Evolutionary conservation across 208 protist genomes (phyloP).

Genomic region (Leishmania amazonensis): DNA sequence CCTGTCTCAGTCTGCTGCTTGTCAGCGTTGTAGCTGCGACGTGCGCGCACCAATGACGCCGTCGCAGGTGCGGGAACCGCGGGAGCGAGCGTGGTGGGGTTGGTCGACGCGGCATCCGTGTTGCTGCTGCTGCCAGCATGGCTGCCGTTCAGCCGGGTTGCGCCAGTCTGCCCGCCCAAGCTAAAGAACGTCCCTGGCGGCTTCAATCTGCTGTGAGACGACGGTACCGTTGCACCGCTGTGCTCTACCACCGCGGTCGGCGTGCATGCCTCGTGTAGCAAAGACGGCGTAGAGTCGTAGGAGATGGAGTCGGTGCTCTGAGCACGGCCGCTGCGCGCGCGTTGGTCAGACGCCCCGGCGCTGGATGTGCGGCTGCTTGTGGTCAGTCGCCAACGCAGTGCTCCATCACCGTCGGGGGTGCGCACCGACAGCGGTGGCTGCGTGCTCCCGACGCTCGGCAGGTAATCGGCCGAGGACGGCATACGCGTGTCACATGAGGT

Average conservation of each 20-base stretch:
- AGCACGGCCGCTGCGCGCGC: background rate
- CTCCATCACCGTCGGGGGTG: constrained; percentile 3
- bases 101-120: background rate
- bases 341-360: constrained; percentile 1
- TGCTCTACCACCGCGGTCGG: background rate
- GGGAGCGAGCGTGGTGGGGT: background rate
- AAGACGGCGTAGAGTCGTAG: background rate
- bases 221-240: background rate
- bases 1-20: background rate
- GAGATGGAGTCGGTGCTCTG: background rate
- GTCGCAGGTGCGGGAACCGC: background rate
- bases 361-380: constrained; percentile 22
- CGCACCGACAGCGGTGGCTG: constrained; percentile 10
- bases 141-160: background rate
- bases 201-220: background rate
- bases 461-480: constrained; percentile 6
- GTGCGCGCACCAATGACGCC: background rate
- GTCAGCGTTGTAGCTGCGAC: background rate
- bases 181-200: constrained; percentile 6
- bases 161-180: constrained; percentile 1
- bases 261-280: background rate
- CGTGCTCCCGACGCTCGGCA: constrained; percentile 20
- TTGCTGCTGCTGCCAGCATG: background rate
- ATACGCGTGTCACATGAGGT: constrained; percentile 16
- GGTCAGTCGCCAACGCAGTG: background rate